Percentiles rank a stretch among this genome's conserved stretches.
phyloP scores from a whole-genome alignment of 306 rosid species.

The Luffa aegyptiaca region DNA sequence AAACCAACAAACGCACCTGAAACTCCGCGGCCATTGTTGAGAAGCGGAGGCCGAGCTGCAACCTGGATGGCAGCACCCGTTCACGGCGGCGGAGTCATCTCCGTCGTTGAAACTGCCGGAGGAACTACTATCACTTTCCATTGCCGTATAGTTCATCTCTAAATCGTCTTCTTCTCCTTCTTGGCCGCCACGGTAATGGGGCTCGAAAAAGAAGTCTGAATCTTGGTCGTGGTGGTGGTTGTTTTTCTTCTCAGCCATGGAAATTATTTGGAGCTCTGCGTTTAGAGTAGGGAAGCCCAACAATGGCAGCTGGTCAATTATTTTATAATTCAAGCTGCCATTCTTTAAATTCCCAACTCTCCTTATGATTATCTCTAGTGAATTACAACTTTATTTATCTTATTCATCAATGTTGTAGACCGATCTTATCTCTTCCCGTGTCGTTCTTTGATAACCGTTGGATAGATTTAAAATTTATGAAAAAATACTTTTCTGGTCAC shows the following conservation, averaged over 20 bases:
- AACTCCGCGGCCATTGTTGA: constrained; percentile 76
- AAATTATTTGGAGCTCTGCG: neutral
- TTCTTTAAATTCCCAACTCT: neutral
- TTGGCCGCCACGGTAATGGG: neutral
- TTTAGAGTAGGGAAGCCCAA: neutral
- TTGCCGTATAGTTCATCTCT: constrained; percentile 19
- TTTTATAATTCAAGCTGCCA: neutral
- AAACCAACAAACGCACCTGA: constrained; percentile 22
- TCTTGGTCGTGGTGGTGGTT: constrained; percentile 12
- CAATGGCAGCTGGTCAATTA: neutral
- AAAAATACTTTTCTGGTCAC: no score
- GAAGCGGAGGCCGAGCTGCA: constrained; percentile 25
- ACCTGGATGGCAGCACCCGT: neutral
- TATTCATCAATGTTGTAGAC: neutral
- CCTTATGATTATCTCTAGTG: neutral
- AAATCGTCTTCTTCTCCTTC: constrained; percentile 23
- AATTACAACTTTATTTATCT: neutral
- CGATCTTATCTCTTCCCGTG: neutral
- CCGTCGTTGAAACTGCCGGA: neutral
- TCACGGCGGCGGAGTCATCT: neutral
- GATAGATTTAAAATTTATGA: no score
- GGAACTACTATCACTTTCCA: constrained; percentile 9
- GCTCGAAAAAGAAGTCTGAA: constrained; percentile 13
- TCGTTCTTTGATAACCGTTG: no score
- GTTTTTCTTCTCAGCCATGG: constrained; percentile 25